phyloP scores from a whole-genome alignment of 345 rosid genomes.

The Camelina sativa region DNA sequence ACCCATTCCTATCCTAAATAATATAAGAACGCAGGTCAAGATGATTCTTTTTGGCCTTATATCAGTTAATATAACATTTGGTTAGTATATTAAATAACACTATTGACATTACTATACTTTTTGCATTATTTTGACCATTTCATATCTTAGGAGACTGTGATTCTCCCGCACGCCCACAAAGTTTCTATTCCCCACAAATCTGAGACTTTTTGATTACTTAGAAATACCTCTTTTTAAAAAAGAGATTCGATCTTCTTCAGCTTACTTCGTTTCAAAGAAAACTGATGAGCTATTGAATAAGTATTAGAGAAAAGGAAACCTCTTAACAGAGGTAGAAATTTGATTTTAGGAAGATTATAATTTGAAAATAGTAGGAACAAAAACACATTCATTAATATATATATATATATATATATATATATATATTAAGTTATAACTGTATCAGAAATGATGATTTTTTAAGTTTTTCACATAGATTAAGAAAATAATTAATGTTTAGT shows the following conservation, averaged over 20 bases:
- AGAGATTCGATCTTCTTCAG: constrained; percentile 15
- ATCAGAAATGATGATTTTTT: too few species aligned
- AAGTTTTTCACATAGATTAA: too few species aligned
- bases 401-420: too few species aligned
- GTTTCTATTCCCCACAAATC: constrained; percentile 50
- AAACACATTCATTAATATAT: not conserved
- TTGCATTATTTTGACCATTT: constrained; percentile 46
- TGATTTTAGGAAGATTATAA: not conserved
- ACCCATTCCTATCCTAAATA: not conserved
- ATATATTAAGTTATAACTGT: too few species aligned
- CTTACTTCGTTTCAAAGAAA: constrained; percentile 8
- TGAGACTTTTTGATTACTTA: constrained; percentile 26
- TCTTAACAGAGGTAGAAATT: not conserved
- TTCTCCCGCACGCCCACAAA: constrained; percentile 50
- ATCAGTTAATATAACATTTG: constrained; percentile 5
- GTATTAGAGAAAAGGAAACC: not conserved
- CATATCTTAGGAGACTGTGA: constrained; percentile 47
- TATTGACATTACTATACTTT: not conserved
- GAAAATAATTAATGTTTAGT: too few species aligned
- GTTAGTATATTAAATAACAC: not conserved
- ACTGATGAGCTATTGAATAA: not conserved
- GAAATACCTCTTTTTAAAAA: not conserved
- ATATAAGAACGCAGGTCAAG: constrained; percentile 35
- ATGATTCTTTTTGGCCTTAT: constrained; percentile 33
- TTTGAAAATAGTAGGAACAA: not conserved